A percentile compares a stretch with the other conserved stretches of the same genome.
Evolutionary conservation across 2,329 filamentous ascomycete genomes (phyloP).

Genomic region (Aspergillus tanneri): DNA sequence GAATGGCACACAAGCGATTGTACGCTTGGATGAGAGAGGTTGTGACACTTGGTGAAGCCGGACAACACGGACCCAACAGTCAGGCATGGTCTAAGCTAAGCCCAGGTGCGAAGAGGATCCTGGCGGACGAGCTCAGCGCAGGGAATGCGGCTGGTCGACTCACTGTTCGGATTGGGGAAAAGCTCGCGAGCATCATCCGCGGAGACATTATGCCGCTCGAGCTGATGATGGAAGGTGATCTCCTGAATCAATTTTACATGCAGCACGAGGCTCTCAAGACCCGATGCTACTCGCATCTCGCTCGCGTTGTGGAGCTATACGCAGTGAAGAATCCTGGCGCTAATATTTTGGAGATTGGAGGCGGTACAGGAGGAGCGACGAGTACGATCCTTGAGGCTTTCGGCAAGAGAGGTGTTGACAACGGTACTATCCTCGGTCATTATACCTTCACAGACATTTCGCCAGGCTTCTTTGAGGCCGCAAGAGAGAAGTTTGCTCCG

Average conservation of each 20-base stretch:
- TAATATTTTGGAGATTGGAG: not conserved
- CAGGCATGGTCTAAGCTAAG: not conserved
- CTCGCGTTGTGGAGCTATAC: not conserved
- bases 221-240: conserved; percentile 1
- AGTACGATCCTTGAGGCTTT: not conserved
- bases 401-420: not conserved
- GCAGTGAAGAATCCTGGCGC: not conserved
- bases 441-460: not conserved
- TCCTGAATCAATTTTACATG: conserved; percentile 1
- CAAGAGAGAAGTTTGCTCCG: not conserved
- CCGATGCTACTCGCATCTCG: not conserved
- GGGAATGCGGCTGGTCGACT: not conserved
- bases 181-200: not conserved
- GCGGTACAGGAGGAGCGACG: not conserved
- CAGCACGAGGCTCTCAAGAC: not conserved
- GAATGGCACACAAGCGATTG: not conserved
- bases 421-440: not conserved
- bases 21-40: not conserved
- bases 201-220: not conserved
- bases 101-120: not conserved
- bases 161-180: not conserved
- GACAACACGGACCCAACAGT: not conserved
- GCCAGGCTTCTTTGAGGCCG: not conserved
- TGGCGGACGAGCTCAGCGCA: not conserved
- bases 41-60: not conserved